Evolutionary conservation across 805 yeast genomes (phyloP).

Genomic region (Cyberlindnera bimundalis): DNA sequence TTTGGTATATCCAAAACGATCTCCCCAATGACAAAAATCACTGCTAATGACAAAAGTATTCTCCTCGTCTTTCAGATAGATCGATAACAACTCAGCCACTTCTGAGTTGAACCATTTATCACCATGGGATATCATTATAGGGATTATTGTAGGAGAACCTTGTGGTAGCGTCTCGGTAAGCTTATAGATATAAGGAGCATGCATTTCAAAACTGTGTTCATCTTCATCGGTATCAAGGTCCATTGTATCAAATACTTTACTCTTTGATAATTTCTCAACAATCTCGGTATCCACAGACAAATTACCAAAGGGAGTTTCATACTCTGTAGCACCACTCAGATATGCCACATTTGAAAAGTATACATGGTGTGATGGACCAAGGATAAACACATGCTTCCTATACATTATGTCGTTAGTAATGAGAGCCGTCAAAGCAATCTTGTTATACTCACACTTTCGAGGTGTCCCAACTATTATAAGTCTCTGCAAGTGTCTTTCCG

Average conservation of each 20-base stretch:
- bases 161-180: constrained; percentile 35
- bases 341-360: constrained; percentile 63
- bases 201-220: constrained; percentile 96
- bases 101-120: constrained; percentile 40
- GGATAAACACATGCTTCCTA: constrained; percentile 62
- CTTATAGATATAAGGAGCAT: constrained; percentile 68
- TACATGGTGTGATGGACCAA: constrained; percentile 94
- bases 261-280: constrained; percentile 33
- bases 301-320: constrained; percentile 83
- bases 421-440: no score
- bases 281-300: constrained; percentile 59
- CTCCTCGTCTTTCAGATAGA: constrained; percentile 49
- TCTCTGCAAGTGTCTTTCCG: constrained; percentile 71
- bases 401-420: constrained; percentile 6
- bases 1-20: constrained; percentile 54
- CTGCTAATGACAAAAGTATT: constrained; percentile 78
- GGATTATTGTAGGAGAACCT: constrained; percentile 55
- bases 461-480: constrained; percentile 70
- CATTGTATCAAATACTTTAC: constrained; percentile 54
- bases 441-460: constrained; percentile 33
- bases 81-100: constrained; percentile 47
- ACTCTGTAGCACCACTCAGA: constrained; percentile 46
- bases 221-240: constrained; percentile 59
- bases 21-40: constrained; percentile 96
- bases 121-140: constrained; percentile 73